These are phyloP conservation scores for Pluteus cervinus DNA, from an alignment of 768 basidiomycete genomes.

Conservation along the genomic window DNA sequence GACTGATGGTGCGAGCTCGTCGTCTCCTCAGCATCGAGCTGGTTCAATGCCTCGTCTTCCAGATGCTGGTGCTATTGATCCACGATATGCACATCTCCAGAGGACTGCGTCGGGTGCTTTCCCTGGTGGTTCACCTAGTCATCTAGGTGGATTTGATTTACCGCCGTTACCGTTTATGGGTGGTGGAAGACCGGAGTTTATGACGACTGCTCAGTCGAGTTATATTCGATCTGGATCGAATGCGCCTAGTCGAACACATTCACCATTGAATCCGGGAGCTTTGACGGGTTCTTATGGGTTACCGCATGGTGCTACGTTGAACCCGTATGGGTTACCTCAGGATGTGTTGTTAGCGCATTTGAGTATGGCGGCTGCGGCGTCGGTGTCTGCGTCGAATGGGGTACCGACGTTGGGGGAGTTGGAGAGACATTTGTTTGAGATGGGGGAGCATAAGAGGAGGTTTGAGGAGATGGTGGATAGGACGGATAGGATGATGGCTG, in stretches of 20 bases:
- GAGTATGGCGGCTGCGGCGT: conserved; percentile 30
- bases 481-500: conserved; percentile 69
- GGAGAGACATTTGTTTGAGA: conserved; percentile 63
- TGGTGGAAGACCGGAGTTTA: conserved; percentile 11
- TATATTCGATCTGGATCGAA: conserved; percentile 61
- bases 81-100: too few relatives aligned
- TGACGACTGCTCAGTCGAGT: conserved; percentile 41
- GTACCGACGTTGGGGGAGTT: conserved; percentile 51
- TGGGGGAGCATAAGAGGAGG: conserved; percentile 55
- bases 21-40: conserved; percentile 29
- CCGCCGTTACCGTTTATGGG: conserved; percentile 46
- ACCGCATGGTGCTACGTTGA: conserved; percentile 23
- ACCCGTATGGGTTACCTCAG: conserved; percentile 18
- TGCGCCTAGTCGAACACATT: conserved; percentile 69
- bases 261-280: conserved; percentile 50
- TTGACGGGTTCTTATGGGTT: conserved; percentile 35
- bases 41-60: too few relatives aligned
- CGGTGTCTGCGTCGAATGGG: conserved; percentile 19
- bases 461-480: conserved; percentile 71
- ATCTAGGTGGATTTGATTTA: conserved; percentile 48
- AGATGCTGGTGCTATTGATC: too few relatives aligned
- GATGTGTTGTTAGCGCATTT: conserved; percentile 17
- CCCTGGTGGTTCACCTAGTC: conserved; percentile 10
- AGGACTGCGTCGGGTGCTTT: conserved; percentile 4
- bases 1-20: conserved; percentile 26